Evolutionary conservation across 768 basidiomycete genomes (phyloP), one percentile per base, ranked within the genome.

Genomic region (Lactarius hengduanensis): DNA sequence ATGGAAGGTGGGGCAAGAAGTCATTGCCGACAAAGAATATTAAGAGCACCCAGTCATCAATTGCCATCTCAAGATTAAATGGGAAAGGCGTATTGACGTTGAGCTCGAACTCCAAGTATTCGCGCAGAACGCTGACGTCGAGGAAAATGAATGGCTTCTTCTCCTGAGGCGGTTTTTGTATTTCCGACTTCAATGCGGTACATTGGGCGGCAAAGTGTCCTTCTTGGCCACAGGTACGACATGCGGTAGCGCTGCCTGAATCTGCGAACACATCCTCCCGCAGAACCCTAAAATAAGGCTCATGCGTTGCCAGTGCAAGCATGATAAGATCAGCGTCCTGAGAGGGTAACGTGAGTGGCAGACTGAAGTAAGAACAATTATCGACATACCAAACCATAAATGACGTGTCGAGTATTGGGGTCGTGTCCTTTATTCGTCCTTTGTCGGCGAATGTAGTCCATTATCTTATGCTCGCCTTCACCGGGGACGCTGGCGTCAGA

Each of bases 1-100:
- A 94, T 30, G 97, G 97, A 65, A 99, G 83, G 80, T 99, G 97
- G 26, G 97, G 97, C 72, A 99, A 84, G 84, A 99, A 96, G 82
- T 98, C 94, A 81, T 99, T 99, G 72, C 97, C 97, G 76, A 99
- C 97, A 78, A 99, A 98, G 87, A 99, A 99, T 72, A 98, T 98
- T 74, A 99, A 86, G 74, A 99, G 87, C 72, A 99, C 94, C 97
- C 97, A 99, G 77, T 99, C 97, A 84, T 99, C 97, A 78, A 99
- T 92, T 43, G 97, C 95, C 77, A 90, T 89, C 78, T 99, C 97
- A 77, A 98, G 82, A 73, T 91, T 87, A 84, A 96, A 98, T 38
- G 89, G 87, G 80, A 97, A 95, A 2, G 88, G 80, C 20, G 84
- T 77, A 67, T 84, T 79, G n/a, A 96, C 83, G 78, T 93, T 87